Conservation (phyloP, 164 flowering plant species). For the Aristolochia fimbriata region DNA sequence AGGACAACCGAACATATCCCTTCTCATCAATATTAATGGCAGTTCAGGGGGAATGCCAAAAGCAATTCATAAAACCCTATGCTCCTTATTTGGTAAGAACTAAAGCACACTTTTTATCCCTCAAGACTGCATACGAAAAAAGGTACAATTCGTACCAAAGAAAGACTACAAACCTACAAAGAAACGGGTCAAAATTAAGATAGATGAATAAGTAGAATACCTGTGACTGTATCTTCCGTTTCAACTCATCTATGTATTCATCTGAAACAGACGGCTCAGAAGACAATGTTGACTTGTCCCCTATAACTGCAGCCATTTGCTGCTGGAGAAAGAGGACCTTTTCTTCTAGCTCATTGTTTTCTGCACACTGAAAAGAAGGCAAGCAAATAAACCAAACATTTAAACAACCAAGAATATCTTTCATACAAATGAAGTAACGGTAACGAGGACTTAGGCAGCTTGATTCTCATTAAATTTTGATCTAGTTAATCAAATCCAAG, state of each 20-base stretch:
- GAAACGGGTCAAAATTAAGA: not conserved
- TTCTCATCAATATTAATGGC: no score
- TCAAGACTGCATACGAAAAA: no score
- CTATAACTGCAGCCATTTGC: slow-evolving; percentile 36
- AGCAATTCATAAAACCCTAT: no score
- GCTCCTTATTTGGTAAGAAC: no score
- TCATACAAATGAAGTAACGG: no score
- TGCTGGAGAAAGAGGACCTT: slow-evolving; percentile 56
- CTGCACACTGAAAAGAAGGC: slow-evolving; percentile 45
- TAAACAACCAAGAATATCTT: no score
- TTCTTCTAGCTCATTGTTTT: slow-evolving; percentile 66
- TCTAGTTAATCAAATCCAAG: not conserved
- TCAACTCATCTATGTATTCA: slow-evolving; percentile 54
- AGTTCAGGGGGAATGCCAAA: no score
- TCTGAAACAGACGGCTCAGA: slow-evolving; percentile 35
- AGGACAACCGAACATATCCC: no score
- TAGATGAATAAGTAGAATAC: slow-evolving; percentile 25
- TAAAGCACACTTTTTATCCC: no score
- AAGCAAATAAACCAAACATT: not conserved
- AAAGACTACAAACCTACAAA: not conserved
- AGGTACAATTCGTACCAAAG: not conserved
- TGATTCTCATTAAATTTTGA: not conserved
- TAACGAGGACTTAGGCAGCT: no score
- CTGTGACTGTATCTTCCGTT: slow-evolving; percentile 70
- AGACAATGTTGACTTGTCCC: slow-evolving; percentile 25